Base-by-base conservation (phyloP, 2,329 filamentous ascomycete genomes). In the Exophiala sideris region DNA sequence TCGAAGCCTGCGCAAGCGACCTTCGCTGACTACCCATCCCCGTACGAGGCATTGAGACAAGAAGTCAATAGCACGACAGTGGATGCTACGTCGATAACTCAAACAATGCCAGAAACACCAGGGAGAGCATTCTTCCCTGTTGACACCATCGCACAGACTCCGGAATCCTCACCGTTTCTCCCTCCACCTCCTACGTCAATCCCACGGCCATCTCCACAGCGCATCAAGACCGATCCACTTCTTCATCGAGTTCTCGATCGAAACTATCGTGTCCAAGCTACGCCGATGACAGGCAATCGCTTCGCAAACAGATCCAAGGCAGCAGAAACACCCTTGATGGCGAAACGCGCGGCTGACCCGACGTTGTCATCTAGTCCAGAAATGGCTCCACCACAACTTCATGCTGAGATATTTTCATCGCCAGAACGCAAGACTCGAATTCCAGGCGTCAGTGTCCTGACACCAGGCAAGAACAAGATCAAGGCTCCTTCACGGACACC, bases 191-290 rank as follows among this genome's bases (percentile, higher is more conserved):
- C 77, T 66, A 70, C 75, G 64, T 67, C 70, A 68, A 69, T 76
- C 62, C 54, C 71, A 62, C 62, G 72, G 65, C 68, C 69, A 52
- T 69, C 72, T 57, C 66, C 73, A 60, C 54, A 69, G 29, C 67
- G 67, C 58, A 71, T 73, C 48, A 65, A 64, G 34, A 67, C 67
- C 6, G 90, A 96, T 67, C 88, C 89, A 2, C 78, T 97, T 7
- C 80, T 99, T 38, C 92, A 97, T 70, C 88, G 88, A 54, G 79
- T 97, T n/a, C 82, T 95, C 4, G 91, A 97, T 76, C 96, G 95
- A 73, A 96, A 88, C 54, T 99, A 95, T 75, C 89, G 92, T 32
- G 80, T 99, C 20, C 89, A 95, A 71, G 90, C 92, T 5, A 99
- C 94, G 8, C 94, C 94, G 0, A 85, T 94, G 62, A 62, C 53